Evolutionary conservation across 441 rosid species (phyloP).

Genomic region (Mallotus japonicus): DNA sequence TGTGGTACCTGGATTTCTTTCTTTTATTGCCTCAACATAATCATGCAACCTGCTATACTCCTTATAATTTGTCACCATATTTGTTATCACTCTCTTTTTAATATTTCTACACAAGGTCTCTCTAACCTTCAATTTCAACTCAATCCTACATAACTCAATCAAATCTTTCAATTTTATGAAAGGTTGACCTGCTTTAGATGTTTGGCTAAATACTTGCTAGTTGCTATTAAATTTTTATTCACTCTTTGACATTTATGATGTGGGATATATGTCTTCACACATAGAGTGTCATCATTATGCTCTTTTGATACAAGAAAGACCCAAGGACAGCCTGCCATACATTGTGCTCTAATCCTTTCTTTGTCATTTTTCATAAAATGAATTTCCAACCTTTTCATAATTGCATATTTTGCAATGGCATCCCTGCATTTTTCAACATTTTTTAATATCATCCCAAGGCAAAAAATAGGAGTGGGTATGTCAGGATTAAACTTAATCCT

Average conservation of each 20-base stretch:
- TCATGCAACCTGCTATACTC: too few species aligned
- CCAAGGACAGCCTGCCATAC: background rate
- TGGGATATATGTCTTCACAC: background rate
- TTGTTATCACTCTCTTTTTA: background rate
- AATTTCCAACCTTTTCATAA: background rate
- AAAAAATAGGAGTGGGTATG: background rate
- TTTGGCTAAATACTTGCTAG: background rate
- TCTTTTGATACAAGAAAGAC: background rate
- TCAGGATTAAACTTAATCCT: background rate
- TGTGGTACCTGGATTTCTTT: too few species aligned
- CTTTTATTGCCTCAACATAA: too few species aligned
- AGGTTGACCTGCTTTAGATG: background rate
- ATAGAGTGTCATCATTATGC: background rate
- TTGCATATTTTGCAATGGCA: background rate
- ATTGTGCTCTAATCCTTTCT: background rate
- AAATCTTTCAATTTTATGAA: background rate
- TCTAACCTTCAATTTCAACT: too few species aligned
- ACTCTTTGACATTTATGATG: background rate
- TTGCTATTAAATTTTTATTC: background rate
- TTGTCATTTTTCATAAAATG: background rate
- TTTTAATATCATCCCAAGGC: background rate
- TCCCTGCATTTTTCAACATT: background rate
- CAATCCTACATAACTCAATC: too few species aligned
- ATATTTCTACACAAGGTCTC: background rate
- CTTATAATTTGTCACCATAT: too few species aligned